phyloP scores from a whole-genome alignment of 805 yeast genomes.

The Ogataea angusta region DNA sequence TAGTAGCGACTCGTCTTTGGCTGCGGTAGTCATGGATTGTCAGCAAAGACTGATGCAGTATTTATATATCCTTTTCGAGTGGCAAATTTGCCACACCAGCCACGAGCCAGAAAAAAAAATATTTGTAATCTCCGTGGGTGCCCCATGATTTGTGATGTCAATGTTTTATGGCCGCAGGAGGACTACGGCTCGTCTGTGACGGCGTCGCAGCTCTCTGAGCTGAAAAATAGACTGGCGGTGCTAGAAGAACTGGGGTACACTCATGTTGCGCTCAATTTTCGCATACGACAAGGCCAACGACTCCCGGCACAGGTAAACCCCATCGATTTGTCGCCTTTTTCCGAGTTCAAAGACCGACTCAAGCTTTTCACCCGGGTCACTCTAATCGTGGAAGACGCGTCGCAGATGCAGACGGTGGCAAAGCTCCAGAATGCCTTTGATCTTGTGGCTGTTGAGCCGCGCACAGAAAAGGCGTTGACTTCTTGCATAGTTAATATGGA shows the following conservation, averaged over 20 bases:
- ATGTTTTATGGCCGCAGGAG: slow-evolving; percentile 68
- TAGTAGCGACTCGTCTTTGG: slow-evolving; percentile 37
- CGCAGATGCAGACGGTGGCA: slow-evolving; percentile 64
- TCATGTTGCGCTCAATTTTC: slow-evolving; percentile 71
- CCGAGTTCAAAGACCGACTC: slow-evolving; percentile 38
- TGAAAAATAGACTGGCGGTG: slow-evolving; percentile 51
- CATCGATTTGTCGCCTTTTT: slow-evolving; percentile 36
- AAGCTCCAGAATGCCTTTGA: slow-evolving; percentile 54
- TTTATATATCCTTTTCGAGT: slow-evolving; percentile 4
- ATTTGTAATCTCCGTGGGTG: background rate
- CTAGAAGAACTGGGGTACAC: slow-evolving; percentile 65
- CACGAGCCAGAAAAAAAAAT: slow-evolving; percentile 5
- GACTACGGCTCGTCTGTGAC: slow-evolving; percentile 44
- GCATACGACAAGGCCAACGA: slow-evolving; percentile 42
- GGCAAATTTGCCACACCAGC: slow-evolving; percentile 15
- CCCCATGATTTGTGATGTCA: slow-evolving; percentile 60
- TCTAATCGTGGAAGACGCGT: slow-evolving; percentile 68
- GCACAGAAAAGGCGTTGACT: slow-evolving; percentile 73
- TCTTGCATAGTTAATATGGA: slow-evolving; percentile 73
- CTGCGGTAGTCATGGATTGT: slow-evolving; percentile 13
- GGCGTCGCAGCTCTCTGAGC: slow-evolving; percentile 37
- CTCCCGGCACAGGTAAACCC: slow-evolving; percentile 50
- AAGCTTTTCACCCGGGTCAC: slow-evolving; percentile 69
- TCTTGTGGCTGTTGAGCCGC: slow-evolving; percentile 76
- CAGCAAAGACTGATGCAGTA: background rate